These are phyloP conservation scores for Vitis rupestris DNA, from an alignment of 164 flowering plant species.

Conservation along the genomic window DNA sequence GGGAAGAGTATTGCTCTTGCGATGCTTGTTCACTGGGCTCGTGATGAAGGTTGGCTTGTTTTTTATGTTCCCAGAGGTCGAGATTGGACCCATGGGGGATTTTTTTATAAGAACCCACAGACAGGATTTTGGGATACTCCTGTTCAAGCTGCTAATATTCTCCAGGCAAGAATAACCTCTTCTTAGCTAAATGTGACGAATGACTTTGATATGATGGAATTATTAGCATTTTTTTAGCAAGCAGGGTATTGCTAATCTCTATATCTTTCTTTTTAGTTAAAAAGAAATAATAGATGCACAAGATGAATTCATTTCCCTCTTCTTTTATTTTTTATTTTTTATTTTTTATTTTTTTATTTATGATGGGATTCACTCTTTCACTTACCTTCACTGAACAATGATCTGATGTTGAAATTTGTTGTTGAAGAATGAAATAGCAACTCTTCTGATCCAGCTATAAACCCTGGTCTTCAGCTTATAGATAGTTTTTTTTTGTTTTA, in stretches of 20 bases:
- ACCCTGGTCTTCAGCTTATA: not conserved
- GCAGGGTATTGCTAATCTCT: not conserved
- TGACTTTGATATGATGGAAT: not conserved
- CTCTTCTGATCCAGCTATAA: not conserved
- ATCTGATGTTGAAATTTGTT: not conserved
- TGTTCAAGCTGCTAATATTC: slow-evolving; percentile 71
- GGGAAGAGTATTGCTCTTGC: slow-evolving; percentile 94
- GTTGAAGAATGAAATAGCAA: not conserved
- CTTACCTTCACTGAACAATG: not conserved
- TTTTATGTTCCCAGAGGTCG: slow-evolving; percentile 78
- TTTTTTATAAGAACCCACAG: slow-evolving; percentile 64
- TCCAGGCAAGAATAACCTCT: slow-evolving; percentile 45
- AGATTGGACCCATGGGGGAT: slow-evolving; percentile 93
- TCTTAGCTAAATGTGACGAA: not conserved
- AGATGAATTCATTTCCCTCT: not conserved
- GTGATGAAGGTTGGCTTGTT: slow-evolving; percentile 93
- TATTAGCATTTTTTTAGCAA: not conserved
- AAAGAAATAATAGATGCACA: not conserved
- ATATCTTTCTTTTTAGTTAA: not conserved
- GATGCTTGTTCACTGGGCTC: slow-evolving; percentile 98
- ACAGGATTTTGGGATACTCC: slow-evolving; percentile 98
- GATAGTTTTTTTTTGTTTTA: not conserved
- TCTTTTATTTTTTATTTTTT: too few relatives aligned
- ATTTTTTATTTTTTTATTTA: too few relatives aligned
- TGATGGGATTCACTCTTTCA: not conserved